phyloP scores from a whole-genome alignment of 768 basidiomycete genomes.

The Podaxis pistillaris region DNA sequence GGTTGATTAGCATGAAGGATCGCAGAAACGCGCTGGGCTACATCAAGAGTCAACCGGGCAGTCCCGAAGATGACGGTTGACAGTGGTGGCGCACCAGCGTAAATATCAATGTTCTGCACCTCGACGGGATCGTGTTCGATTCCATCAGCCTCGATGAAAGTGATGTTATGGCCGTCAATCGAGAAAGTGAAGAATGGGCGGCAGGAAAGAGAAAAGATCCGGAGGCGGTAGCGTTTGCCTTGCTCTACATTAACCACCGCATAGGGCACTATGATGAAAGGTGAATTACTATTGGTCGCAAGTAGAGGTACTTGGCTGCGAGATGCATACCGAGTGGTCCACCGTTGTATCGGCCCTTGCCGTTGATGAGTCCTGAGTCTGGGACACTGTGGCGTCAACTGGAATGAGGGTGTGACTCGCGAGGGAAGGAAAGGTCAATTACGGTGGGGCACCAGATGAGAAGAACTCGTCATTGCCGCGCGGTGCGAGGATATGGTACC shows the following conservation, averaged over 20 bases:
- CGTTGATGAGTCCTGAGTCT: conserved; percentile 17
- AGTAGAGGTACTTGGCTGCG: background rate
- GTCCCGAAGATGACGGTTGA: background rate
- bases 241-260: conserved; percentile 38
- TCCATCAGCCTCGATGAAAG: conserved; percentile 30
- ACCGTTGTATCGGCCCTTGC: conserved; percentile 13
- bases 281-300: background rate
- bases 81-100: conserved; percentile 21
- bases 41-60: background rate
- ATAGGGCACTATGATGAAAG: background rate
- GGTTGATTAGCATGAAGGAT: conserved; percentile 27
- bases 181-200: conserved; percentile 38
- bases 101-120: conserved; percentile 38
- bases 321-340: conserved; percentile 15
- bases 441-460: conserved; percentile 22
- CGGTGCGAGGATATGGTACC: conserved; percentile 5
- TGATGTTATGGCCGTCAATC: conserved; percentile 30
- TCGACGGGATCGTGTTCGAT: conserved; percentile 28
- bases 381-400: background rate
- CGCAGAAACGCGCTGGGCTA: conserved; percentile 23
- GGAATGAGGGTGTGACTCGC: background rate
- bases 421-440: conserved; percentile 5
- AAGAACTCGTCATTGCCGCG: conserved; percentile 39
- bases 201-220: conserved; percentile 48
- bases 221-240: conserved; percentile 51